Evolutionary conservation across 2,329 filamentous ascomycete genomes (phyloP).

Genomic region (Apiospora koreana): DNA sequence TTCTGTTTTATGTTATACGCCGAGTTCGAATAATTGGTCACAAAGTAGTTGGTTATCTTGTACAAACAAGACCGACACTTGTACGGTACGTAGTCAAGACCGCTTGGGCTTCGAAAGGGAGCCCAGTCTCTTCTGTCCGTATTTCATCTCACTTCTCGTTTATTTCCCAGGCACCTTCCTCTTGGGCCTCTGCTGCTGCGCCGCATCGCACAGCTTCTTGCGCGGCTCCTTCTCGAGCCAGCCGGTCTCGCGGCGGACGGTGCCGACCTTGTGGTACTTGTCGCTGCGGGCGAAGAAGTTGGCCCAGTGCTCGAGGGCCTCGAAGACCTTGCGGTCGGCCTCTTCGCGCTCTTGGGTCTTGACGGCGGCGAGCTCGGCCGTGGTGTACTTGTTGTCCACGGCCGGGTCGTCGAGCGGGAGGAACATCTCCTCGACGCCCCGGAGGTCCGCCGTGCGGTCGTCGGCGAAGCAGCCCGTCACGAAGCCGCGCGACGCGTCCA

Average conservation of each 20-base stretch:
- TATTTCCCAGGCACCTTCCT: conserved; percentile 59
- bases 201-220: conserved; percentile 69
- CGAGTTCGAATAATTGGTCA: background rate
- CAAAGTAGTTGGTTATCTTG: too few relatives aligned
- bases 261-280: conserved; percentile 81
- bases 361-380: conserved; percentile 52
- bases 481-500: conserved; percentile 84
- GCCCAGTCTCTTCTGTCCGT: conserved; percentile 11
- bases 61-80: background rate
- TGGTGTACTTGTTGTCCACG: conserved; percentile 60
- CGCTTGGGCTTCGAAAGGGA: background rate
- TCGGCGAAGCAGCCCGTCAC: conserved; percentile 91
- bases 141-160: conserved; percentile 3
- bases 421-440: conserved; percentile 86
- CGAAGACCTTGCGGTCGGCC: conserved; percentile 66
- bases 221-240: conserved; percentile 64
- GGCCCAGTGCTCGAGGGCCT: conserved; percentile 78
- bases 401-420: conserved; percentile 63
- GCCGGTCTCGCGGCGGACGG: conserved; percentile 61
- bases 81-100: background rate
- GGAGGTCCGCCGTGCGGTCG: conserved; percentile 81
- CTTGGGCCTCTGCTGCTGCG: conserved; percentile 57
- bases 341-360: conserved; percentile 67
- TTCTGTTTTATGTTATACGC: background rate
- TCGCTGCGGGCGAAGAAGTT: conserved; percentile 77